Conservation (phyloP, 2,329 filamentous ascomycete genomes). For the Fusarium bulbicola region DNA sequence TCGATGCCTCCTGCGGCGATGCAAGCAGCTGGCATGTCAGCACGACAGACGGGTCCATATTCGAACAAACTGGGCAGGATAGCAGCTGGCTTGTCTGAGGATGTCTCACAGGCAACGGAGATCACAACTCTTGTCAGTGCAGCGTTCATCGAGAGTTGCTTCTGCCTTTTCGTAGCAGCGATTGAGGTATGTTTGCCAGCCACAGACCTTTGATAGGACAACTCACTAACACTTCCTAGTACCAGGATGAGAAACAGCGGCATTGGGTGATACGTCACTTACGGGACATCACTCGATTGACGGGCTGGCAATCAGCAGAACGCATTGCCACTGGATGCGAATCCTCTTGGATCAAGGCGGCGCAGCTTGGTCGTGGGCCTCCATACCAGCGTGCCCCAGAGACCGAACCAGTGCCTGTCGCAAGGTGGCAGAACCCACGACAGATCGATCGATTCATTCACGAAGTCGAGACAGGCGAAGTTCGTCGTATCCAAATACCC, state of each 20-base stretch:
- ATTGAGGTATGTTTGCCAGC: conserved; percentile 66
- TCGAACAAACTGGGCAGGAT: conserved; percentile 84
- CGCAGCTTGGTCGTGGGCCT: conserved; percentile 77
- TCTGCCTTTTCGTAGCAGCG: conserved; percentile 87
- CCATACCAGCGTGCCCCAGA: conserved; percentile 67
- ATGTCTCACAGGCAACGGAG: conserved; percentile 60
- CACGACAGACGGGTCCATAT: conserved; percentile 73
- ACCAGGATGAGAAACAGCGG: conserved; percentile 75
- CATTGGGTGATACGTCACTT: conserved; percentile 80
- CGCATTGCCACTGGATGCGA: conserved; percentile 88
- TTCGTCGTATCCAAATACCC: conserved; percentile 65
- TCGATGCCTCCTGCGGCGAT: conserved; percentile 91
- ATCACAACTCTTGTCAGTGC: conserved; percentile 83
- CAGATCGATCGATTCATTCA: conserved; percentile 62
- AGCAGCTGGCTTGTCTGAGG: conserved; percentile 73
- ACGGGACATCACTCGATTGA: conserved; percentile 78
- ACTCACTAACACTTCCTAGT: conserved; percentile 59
- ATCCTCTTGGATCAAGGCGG: conserved; percentile 81
- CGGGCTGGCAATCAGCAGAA: conserved; percentile 86
- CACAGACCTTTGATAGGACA: neutral
- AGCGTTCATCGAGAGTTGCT: conserved; percentile 82
- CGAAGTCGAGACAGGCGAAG: conserved; percentile 53
- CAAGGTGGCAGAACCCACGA: conserved; percentile 61
- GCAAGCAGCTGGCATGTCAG: conserved; percentile 83
- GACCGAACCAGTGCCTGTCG: conserved; percentile 46